Percentiles rank a stretch among this genome's conserved stretches.
phyloP scores from a whole-genome alignment of 306 rosid genomes.

The Quercus ilex region DNA sequence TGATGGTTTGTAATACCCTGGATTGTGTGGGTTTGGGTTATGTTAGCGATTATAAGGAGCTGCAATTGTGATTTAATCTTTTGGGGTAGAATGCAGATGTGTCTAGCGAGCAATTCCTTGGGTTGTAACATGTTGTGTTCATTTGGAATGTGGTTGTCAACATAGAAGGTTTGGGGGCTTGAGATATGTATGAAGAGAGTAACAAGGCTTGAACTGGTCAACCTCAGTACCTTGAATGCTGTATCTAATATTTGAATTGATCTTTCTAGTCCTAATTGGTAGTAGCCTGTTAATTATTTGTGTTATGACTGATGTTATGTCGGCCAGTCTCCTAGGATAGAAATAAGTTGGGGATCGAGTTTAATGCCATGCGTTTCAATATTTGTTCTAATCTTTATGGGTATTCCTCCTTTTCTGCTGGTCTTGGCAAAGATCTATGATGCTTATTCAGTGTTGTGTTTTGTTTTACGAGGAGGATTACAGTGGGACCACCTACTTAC shows the following conservation, averaged over 20 bases:
- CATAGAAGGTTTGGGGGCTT: not conserved
- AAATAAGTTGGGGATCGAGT: not conserved
- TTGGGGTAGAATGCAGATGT: too few relatives aligned
- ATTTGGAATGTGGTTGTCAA: not conserved
- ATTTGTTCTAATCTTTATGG: not conserved
- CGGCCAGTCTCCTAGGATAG: not conserved
- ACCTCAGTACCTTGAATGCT: not conserved
- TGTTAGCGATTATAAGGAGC: too few relatives aligned
- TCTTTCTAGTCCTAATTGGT: not conserved
- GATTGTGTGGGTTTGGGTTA: too few relatives aligned
- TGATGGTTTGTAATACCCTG: not conserved
- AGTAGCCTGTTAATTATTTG: not conserved
- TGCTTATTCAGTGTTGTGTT: constrained; percentile 34
- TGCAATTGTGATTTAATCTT: too few relatives aligned
- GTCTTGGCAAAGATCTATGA: constrained; percentile 15
- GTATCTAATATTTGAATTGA: not conserved
- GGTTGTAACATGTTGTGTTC: not conserved
- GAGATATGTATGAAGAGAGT: not conserved
- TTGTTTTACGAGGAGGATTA: constrained; percentile 31
- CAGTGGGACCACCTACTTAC: constrained; percentile 34
- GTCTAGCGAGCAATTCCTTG: too few relatives aligned
- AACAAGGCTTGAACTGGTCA: not conserved
- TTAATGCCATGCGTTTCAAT: not conserved
- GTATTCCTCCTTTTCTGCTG: not conserved
- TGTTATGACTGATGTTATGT: too few relatives aligned